These are phyloP conservation scores for Magnolia changhungtana DNA, from an alignment of 164 flowering plant genomes.

Conservation along the genomic window DNA sequence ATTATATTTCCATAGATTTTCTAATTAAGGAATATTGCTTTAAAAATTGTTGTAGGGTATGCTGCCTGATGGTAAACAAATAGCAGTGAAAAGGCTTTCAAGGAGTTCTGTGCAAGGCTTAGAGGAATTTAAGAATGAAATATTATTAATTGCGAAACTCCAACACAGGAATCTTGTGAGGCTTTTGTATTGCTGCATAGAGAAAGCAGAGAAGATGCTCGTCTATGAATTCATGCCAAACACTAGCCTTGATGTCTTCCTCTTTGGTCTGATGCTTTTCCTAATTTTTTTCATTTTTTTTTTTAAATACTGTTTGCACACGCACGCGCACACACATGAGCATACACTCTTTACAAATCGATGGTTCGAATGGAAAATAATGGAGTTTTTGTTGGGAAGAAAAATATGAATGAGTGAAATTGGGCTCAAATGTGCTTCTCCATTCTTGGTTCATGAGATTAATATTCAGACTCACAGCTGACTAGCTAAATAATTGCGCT, in stretches of 20 bases:
- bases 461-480: too few relatives aligned
- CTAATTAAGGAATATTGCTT: too few relatives aligned
- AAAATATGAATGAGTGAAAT: too few relatives aligned
- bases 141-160: slow-evolving; percentile 35
- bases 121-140: slow-evolving; percentile 44
- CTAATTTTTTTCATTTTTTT: background rate
- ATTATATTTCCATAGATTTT: too few relatives aligned
- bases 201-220: slow-evolving; percentile 35
- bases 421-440: too few relatives aligned
- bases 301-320: too few relatives aligned
- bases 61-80: slow-evolving; percentile 28
- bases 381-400: too few relatives aligned
- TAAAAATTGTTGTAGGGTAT: slow-evolving; percentile 20
- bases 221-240: slow-evolving; percentile 41
- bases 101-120: slow-evolving; percentile 34
- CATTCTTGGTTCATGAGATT: too few relatives aligned
- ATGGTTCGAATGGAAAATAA: too few relatives aligned
- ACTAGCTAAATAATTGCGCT: too few relatives aligned
- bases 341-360: too few relatives aligned
- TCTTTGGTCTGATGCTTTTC: slow-evolving; percentile 24
- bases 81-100: slow-evolving; percentile 44
- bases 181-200: slow-evolving; percentile 39
- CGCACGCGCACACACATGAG: too few relatives aligned
- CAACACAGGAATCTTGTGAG: slow-evolving; percentile 56
- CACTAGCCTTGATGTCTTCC: slow-evolving; percentile 27